Conservation (phyloP, 108 stramenopile genomes). For the Chaetoceros tenuissimus region DNA sequence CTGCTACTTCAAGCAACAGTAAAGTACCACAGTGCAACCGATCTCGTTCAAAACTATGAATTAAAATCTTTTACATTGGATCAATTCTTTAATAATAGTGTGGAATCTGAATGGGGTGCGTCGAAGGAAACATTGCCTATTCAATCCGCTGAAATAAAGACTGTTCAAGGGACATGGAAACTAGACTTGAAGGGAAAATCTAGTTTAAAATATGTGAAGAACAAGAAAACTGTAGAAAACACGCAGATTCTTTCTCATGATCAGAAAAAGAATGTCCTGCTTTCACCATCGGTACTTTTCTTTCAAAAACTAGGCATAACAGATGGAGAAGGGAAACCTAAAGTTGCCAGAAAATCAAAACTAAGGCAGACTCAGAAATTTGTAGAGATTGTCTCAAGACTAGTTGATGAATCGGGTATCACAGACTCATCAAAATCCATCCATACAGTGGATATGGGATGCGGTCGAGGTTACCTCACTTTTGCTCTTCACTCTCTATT, state of each 20-base stretch:
- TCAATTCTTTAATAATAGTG: background rate
- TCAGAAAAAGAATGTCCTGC: conserved; percentile 47
- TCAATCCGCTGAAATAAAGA: conserved; percentile 33
- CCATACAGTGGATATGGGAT: conserved; percentile 67
- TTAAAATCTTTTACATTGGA: background rate
- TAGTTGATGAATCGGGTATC: conserved; percentile 16
- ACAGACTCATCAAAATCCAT: background rate
- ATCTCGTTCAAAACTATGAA: conserved; percentile 60
- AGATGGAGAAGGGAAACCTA: conserved; percentile 49
- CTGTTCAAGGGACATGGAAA: conserved; percentile 21
- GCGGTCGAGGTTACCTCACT: conserved; percentile 70
- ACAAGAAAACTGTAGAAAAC: conserved; percentile 11
- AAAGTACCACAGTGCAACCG: conserved; percentile 77
- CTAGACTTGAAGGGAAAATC: conserved; percentile 23
- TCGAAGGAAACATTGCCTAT: background rate
- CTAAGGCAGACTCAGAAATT: conserved; percentile 74
- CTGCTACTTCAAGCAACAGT: conserved; percentile 50
- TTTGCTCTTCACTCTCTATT: conserved; percentile 73
- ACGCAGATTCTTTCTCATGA: conserved; percentile 30
- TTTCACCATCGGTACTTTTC: conserved; percentile 37
- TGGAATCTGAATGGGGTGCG: conserved; percentile 30
- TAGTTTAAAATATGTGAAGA: conserved; percentile 11
- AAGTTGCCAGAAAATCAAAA: conserved; percentile 56
- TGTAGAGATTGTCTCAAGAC: conserved; percentile 62
- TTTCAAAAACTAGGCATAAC: conserved; percentile 56